Evolutionary conservation across 805 yeast genomes (phyloP), one percentile per base, ranked within the genome.

Genomic region (Hagleromyces aurorensis): DNA sequence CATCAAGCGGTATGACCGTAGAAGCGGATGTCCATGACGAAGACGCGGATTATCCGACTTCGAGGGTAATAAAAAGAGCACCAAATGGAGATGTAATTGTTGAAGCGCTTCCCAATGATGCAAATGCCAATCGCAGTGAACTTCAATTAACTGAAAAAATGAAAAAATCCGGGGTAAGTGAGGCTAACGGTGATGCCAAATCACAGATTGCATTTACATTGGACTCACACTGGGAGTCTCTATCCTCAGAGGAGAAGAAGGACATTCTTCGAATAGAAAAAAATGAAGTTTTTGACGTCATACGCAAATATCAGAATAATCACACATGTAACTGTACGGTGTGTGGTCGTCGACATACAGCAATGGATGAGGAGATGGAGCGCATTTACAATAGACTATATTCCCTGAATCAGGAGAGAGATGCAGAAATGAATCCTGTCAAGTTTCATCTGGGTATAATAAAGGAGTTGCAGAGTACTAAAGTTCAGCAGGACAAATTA

Each of bases 31-130:
- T 75, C 15, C 68, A 67, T 45, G 64, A 75, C 43, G 72, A 77
- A 9, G 63, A 67, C 21, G 67, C 70, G 19, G 84, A 77, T 10
- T 80, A 80, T 46, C 91, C 91, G 3, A 66, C 70, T 9, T 77
- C 86, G 6, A 55, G 91, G 33, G 75, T 80, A 4, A 74, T 80
- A 25, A 78, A 72, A 41, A 75, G 77, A 42, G 80, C 72, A 3
- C 69, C 77, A 4, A 78, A 81, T 50, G 93, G 93, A 6, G 83
- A 79, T 42, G 80, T 82, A 4, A 70, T 81, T 27, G 85, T 83
- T 14, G 79, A 80, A 43, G 51, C 57, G 19, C 42, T 56, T 28
- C 44, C 38, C 23, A 48, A 34, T 16, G 48, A 34, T 38, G 45
- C 18, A n/a, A n/a, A n/a, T n/a, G n/a, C n/a, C n/a, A 16, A 23